Conservation (phyloP, 805 yeast genomes). For the Suhomyces tanzawaensis region DNA sequence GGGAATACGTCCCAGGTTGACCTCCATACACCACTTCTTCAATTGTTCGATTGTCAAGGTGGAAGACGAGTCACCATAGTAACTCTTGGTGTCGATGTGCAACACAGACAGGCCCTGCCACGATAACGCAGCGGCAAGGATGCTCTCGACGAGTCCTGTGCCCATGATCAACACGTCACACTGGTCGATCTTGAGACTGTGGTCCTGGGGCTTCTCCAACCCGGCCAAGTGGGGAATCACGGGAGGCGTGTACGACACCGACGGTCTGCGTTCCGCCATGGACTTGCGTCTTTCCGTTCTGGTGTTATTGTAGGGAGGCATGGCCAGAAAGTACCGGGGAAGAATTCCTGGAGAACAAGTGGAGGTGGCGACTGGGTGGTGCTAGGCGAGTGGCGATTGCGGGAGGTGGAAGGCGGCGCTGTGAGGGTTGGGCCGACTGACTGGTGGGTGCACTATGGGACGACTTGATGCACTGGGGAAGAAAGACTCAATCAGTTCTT, state of each 20-base stretch:
- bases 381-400: neutral
- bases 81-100: slow-evolving; percentile 80
- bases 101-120: slow-evolving; percentile 98
- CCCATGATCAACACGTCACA: slow-evolving; percentile 91
- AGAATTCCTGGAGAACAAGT: neutral
- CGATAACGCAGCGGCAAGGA: slow-evolving; percentile 88
- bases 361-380: neutral
- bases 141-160: slow-evolving; percentile 85
- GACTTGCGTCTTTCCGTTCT: slow-evolving; percentile 51
- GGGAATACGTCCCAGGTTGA: slow-evolving; percentile 46
- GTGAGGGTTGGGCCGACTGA: no score
- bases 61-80: slow-evolving; percentile 88
- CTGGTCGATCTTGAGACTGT: slow-evolving; percentile 57
- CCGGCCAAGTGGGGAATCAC: slow-evolving; percentile 74
- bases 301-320: slow-evolving; percentile 6
- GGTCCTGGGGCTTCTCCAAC: slow-evolving; percentile 66
- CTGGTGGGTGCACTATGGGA: no score
- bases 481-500: neutral
- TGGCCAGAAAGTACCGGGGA: neutral
- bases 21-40: slow-evolving; percentile 75
- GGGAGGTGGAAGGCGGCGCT: neutral
- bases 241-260: slow-evolving; percentile 42
- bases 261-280: slow-evolving; percentile 67
- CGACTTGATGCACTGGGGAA: neutral
- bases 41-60: slow-evolving; percentile 85